Evolutionary conservation across 352 stramenopile genomes (phyloP), one percentile per base, ranked within the genome.

Genomic region (Peronospora farinosa): DNA sequence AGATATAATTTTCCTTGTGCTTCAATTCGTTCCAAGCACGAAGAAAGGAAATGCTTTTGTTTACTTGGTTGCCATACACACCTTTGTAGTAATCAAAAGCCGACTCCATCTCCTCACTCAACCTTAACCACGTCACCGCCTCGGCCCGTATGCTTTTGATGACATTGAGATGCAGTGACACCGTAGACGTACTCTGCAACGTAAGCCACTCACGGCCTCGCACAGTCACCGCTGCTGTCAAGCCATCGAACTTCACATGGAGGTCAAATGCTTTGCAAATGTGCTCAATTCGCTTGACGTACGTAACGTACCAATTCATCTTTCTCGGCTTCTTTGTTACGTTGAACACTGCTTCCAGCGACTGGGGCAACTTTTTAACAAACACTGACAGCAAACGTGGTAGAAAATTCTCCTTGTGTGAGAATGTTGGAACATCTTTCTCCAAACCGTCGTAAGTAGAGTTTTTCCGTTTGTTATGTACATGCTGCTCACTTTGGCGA

Each of bases 251-350:
- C 12, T 60, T 67, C 7, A 90, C 52, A 32, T 72, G 72, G 8
- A 82, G 54, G 5, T 68, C 47, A 11, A 68, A 54, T 2, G 39
- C 33, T 17, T 72, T 60, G 17, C 63, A 79, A 6, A 73, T 43
- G 0, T 67, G 45, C 39, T 81, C 56, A 16, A 80, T 75, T 5
- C 74, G 65, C 47, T 84, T 51, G 10, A 68, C 58, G 31, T 86
- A 86, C 33, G 86, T 73, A 0, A 88, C 47, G 37, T 86, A 90
- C 41, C 75, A 90, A 16, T 68, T 74, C 57, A 86, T 71, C 40
- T 86, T 90, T 3, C 78, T 68, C 11, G 73, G 60, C 28, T 86
- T 88, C 47, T 79, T 88, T 13, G 72, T 86, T 28, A 75, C 62
- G 43, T 90, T 85, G 9, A 60, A 54, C 3, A 90, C 57, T 7